Conservation (phyloP, 768 basidiomycete species). For the Tubosaeta sp. region DNA sequence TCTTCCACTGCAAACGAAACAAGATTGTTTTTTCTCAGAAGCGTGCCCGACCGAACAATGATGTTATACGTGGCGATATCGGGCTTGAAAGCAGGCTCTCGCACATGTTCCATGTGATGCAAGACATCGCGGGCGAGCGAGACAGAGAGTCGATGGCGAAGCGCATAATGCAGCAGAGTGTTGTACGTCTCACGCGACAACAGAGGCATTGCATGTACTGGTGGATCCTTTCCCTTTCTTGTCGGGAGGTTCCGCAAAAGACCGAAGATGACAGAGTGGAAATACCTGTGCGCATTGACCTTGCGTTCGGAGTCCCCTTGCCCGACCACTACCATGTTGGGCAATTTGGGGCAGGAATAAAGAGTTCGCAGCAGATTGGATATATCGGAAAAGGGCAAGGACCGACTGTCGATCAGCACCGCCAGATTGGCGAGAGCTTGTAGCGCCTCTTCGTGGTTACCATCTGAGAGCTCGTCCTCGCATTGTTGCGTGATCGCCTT, state of each 20-base stretch:
- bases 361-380: conserved; percentile 44
- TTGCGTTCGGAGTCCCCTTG: conserved; percentile 18
- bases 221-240: conserved; percentile 19
- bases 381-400: conserved; percentile 43
- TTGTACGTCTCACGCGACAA: conserved; percentile 49
- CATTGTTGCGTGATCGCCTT: conserved; percentile 29
- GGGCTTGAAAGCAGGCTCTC: conserved; percentile 41
- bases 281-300: conserved; percentile 44
- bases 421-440: conserved; percentile 64
- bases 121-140: conserved; percentile 46
- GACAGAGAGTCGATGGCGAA: conserved; percentile 55
- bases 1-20: conserved; percentile 35
- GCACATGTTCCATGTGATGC: conserved; percentile 48
- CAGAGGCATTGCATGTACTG: conserved; percentile 24
- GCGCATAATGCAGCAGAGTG: conserved; percentile 59
- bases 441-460: conserved; percentile 35
- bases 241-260: conserved; percentile 35
- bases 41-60: conserved; percentile 50
- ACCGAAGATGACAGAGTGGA: conserved; percentile 43
- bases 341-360: conserved; percentile 41
- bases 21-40: conserved; percentile 44
- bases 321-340: conserved; percentile 37
- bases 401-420: conserved; percentile 44
- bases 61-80: conserved; percentile 54
- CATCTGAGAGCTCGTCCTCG: conserved; percentile 29